phyloP scores from a whole-genome alignment of 208 protist species.

The Crithidia expoeki region DNA sequence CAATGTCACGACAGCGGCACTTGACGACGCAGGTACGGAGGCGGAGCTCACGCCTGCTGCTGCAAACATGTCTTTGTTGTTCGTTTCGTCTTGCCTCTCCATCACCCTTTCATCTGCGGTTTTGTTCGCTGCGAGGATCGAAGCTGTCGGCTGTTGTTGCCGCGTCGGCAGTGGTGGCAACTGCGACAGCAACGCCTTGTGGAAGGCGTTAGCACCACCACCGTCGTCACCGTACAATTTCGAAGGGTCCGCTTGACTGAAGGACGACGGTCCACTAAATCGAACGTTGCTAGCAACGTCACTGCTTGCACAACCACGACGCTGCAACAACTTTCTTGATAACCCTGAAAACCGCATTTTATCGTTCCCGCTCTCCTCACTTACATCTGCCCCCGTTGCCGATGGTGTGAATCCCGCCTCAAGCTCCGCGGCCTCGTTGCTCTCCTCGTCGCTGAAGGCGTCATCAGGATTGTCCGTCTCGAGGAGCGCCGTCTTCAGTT shows the following conservation, averaged over 20 bases:
- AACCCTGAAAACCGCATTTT: not conserved
- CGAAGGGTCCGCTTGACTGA: not conserved
- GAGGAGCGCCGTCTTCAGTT: conserved; percentile 7
- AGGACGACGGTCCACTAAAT: not conserved
- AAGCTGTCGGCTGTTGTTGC: not conserved
- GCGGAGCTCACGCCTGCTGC: not conserved
- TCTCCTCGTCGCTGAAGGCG: conserved; percentile 19
- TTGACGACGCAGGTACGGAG: not conserved
- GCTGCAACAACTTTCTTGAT: not conserved
- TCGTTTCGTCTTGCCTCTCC: not conserved
- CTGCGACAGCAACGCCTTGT: conserved; percentile 47
- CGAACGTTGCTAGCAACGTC: not conserved
- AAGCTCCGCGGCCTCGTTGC: not conserved
- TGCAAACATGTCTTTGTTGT: no score
- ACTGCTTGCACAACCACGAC: not conserved
- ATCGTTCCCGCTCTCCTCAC: not conserved
- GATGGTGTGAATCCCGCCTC: not conserved
- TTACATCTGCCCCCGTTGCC: not conserved
- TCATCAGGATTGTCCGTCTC: conserved; percentile 11
- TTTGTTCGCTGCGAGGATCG: not conserved
- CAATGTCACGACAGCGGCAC: not conserved
- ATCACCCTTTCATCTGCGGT: not conserved
- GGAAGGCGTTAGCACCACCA: conserved; percentile 25
- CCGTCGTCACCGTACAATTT: conserved; percentile 10
- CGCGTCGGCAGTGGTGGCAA: conserved; percentile 15